A percentile compares a stretch with the other conserved stretches of the same genome.
Conservation (phyloP, 495 filamentous ascomycete species). For the Neurospora sp. region DNA sequence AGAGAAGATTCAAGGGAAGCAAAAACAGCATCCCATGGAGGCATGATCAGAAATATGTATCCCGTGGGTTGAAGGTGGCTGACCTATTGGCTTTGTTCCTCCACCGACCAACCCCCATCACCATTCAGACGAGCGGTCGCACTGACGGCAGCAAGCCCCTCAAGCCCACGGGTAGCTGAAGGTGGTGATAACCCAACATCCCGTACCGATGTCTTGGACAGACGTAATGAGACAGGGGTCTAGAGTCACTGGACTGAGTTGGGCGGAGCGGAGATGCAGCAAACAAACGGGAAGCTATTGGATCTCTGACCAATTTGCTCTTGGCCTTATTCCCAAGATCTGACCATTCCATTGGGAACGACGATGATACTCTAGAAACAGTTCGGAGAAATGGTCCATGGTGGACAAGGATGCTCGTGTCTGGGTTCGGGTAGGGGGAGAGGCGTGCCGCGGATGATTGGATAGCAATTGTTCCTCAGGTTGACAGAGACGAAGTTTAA, state of each 20-base stretch:
- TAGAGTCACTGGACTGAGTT: not conserved
- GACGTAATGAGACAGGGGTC: slow-evolving; percentile 11
- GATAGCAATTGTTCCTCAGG: not conserved
- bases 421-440: not conserved
- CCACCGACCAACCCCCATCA: not conserved
- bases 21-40: not conserved
- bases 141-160: not conserved
- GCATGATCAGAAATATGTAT: not conserved
- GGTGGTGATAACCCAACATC: not conserved
- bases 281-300: not conserved
- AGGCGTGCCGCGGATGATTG: not conserved
- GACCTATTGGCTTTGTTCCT: not conserved
- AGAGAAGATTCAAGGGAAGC: not conserved
- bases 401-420: not conserved
- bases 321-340: not conserved
- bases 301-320: not conserved
- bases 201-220: slow-evolving; percentile 2
- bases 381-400: not conserved
- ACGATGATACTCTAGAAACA: not conserved
- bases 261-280: not conserved
- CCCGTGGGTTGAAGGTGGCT: not conserved
- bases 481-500: not conserved
- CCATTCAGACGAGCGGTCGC: not conserved
- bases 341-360: not conserved
- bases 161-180: not conserved